Conservation (phyloP, 2,329 filamentous ascomycete species). For the Chaetomiaceae sp. region DNA sequence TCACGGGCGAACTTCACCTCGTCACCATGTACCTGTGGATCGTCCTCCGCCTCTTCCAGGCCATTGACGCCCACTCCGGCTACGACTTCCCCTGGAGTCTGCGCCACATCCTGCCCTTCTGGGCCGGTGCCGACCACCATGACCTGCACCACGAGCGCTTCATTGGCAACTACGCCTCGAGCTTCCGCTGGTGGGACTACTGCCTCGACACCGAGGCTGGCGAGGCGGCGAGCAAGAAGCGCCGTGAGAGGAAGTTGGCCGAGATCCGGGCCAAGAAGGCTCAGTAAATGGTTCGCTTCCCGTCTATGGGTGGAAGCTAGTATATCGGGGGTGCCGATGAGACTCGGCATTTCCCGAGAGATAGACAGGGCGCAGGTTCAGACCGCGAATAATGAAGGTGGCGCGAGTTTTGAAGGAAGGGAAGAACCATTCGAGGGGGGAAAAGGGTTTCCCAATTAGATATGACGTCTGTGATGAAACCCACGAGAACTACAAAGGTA, state of each 20-base stretch:
- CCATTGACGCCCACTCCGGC: conserved; percentile 93
- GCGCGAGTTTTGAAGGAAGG: not conserved
- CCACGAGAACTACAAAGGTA: conserved; percentile 4
- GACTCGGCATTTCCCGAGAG: not conserved
- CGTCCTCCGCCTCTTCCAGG: conserved; percentile 86
- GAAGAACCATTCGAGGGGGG: not conserved
- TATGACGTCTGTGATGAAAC: conserved; percentile 21
- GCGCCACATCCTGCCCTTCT: conserved; percentile 94
- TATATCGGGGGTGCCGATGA: too few relatives aligned
- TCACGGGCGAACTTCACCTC: conserved; percentile 87
- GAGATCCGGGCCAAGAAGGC: conserved; percentile 64
- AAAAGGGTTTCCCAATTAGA: not conserved
- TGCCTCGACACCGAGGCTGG: conserved; percentile 89
- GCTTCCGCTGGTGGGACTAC: conserved; percentile 99
- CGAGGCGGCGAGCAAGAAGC: conserved; percentile 76
- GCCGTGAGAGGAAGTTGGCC: conserved; percentile 71
- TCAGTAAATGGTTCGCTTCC: conserved; percentile 44
- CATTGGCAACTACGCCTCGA: conserved; percentile 95
- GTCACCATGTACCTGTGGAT: conserved; percentile 99
- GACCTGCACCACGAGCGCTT: conserved; percentile 98
- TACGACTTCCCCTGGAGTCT: conserved; percentile 98
- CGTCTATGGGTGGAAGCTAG: not conserved
- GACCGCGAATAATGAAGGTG: not conserved
- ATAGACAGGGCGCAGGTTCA: not conserved
- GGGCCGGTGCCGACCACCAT: conserved; percentile 95